Base-by-base conservation (phyloP, 768 basidiomycete genomes). In the Sporobolomyces pararoseus region DNA sequence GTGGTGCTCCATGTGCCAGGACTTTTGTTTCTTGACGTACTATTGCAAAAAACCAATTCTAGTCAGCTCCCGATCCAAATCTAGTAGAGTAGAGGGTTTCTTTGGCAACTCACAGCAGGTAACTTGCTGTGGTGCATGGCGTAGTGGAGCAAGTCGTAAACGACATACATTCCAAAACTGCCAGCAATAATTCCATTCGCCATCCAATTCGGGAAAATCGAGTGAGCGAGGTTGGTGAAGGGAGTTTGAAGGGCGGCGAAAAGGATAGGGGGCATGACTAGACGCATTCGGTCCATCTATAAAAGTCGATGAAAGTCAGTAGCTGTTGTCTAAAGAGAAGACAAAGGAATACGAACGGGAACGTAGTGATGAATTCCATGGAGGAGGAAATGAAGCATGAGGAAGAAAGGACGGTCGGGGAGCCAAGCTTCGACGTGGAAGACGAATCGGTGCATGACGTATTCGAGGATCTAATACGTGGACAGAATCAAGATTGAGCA, bases 321-420 rank as follows among this genome's bases (percentile, higher is more conserved):
- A n/a, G 21, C 49, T 10, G 46, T 14, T 29, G 17, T 19, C 19
- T 12, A 52, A 27, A 35, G 37, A 23, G 25, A 44, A 3, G 16
- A 2, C 23, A 25, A 34, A 10, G 10, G 39, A 29, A 6, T n/a
- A 80, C 85, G 71, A 77, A 90, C 89, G 86, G 83, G 96, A 72
- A 99, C 82, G 77, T 94, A 99, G 80, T 99, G 96, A 78, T 99
- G 96, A 42, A 99, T 86, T 21, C 96, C 96, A 77, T 98, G 96
- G 78, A 91, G 82, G 76, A 90, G 78, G 81, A 99, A 99, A 78
- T 99, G 96, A 31, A 97, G 78, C 50, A 86, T 86, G 77, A 98
- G 83, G 80, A 88, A 90, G 60, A 82, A 80, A 7, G 88, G 88
- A 66, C 81, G 83, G 80, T 99, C 96, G 3, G 96, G 96, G 27